A percentile compares a stretch with the other conserved stretches of the same genome.
phyloP scores from a whole-genome alignment of 2,329 filamentous ascomycete species.

The Beauveria scarabaeidicola region DNA sequence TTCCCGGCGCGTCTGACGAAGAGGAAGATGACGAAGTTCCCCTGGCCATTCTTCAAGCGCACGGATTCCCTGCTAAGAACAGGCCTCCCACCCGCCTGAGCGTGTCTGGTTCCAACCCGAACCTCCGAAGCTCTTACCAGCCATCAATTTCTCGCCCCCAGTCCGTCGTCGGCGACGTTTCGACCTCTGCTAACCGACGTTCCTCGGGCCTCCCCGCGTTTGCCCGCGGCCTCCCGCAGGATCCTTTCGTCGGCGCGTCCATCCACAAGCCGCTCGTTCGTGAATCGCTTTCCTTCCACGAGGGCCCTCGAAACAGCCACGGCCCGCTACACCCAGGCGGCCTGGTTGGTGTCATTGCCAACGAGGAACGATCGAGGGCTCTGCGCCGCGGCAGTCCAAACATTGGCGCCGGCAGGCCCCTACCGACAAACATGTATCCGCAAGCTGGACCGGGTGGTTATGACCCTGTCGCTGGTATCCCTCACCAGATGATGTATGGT shows the following conservation, averaged over 20 bases:
- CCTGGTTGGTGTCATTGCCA: constrained; percentile 80
- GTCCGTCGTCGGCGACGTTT: constrained; percentile 47
- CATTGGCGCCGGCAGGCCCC: constrained; percentile 40
- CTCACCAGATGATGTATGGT: constrained; percentile 34
- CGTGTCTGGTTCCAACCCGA: constrained; percentile 60
- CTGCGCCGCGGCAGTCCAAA: constrained; percentile 72
- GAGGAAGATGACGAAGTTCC: constrained; percentile 90
- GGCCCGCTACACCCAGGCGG: constrained; percentile 57
- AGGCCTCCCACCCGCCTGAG: constrained; percentile 62
- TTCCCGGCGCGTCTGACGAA: constrained; percentile 66
- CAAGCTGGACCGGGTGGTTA: constrained; percentile 30
- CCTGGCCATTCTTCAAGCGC: constrained; percentile 75
- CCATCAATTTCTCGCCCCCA: constrained; percentile 27
- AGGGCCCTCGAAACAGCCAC: constrained; percentile 32
- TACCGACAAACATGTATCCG: constrained; percentile 26
- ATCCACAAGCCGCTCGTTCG: constrained; percentile 64
- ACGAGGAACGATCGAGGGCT: constrained; percentile 70
- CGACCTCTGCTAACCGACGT: constrained; percentile 20
- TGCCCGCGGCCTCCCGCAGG: constrained; percentile 70
- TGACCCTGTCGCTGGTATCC: constrained; percentile 42
- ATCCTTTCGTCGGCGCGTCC: constrained; percentile 75
- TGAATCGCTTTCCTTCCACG: constrained; percentile 65
- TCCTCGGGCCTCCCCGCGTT: constrained; percentile 62
- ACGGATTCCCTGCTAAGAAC: constrained; percentile 76
- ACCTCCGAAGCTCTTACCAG: constrained; percentile 55